These are phyloP conservation scores for Amanita polypyramis DNA, from an alignment of 768 basidiomycete genomes.

Conservation along the genomic window DNA sequence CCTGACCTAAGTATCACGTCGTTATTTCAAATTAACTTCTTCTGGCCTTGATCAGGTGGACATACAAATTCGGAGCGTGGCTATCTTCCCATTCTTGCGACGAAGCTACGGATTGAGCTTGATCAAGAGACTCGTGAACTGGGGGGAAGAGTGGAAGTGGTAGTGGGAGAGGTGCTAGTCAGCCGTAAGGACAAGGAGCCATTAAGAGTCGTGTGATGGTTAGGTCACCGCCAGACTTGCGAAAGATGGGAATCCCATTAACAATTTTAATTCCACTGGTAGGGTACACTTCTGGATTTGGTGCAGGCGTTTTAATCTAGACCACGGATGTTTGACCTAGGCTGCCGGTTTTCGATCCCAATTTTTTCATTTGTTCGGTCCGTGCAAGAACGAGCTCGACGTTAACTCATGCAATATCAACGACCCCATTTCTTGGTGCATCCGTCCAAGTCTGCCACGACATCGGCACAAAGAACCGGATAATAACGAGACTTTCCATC, in stretches of 20 bases:
- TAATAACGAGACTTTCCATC: neutral
- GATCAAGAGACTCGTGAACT: constrained; percentile 18
- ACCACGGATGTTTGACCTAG: neutral
- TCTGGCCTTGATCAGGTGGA: constrained; percentile 40
- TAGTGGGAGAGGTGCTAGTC: constrained; percentile 52
- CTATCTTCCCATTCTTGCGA: constrained; percentile 69
- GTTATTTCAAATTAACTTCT: constrained; percentile 15
- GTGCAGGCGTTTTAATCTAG: neutral
- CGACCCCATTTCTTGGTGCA: neutral
- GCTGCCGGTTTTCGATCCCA: neutral
- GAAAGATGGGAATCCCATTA: neutral
- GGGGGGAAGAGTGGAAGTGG: constrained; percentile 25
- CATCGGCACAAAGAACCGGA: neutral
- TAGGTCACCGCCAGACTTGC: neutral
- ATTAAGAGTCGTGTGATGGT: constrained; percentile 46
- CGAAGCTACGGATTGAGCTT: constrained; percentile 48
- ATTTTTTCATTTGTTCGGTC: neutral
- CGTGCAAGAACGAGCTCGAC: neutral
- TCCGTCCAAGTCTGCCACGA: neutral
- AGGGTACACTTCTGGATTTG: neutral
- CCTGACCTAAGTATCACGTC: constrained; percentile 15
- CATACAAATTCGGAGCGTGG: constrained; percentile 96
- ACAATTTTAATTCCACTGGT: neutral
- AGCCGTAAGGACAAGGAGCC: constrained; percentile 72
- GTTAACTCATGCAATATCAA: neutral